Percentiles rank a stretch among this genome's conserved stretches.
Conservation (phyloP, 345 rosid genomes). For the Turnera subulata region DNA sequence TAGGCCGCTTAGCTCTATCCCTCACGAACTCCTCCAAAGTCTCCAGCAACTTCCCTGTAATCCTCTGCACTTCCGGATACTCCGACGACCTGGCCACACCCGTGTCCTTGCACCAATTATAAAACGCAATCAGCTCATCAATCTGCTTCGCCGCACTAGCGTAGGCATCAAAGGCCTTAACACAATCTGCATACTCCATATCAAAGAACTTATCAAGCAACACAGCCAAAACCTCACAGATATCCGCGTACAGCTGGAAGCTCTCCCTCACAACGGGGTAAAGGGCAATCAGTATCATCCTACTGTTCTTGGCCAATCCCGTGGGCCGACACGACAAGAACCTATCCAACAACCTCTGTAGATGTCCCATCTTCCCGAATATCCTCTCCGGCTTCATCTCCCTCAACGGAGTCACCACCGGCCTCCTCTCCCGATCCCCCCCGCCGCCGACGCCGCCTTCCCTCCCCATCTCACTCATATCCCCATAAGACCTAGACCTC, state of each 20-base stretch:
- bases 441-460: conserved; percentile 21
- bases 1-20: conserved; percentile 68
- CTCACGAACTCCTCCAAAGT: conserved; percentile 76
- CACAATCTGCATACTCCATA: conserved; percentile 70
- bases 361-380: conserved; percentile 72
- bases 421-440: conserved; percentile 20
- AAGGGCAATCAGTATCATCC: conserved; percentile 70
- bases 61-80: conserved; percentile 90
- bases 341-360: conserved; percentile 79
- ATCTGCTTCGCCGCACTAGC: conserved; percentile 68
- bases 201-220: conserved; percentile 82
- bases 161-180: conserved; percentile 75
- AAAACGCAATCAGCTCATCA: conserved; percentile 67
- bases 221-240: conserved; percentile 71
- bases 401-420: conserved; percentile 50
- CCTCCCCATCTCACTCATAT: conserved; percentile 29
- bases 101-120: conserved; percentile 68
- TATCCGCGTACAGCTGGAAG: conserved; percentile 72
- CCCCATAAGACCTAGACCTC: conserved; percentile 76
- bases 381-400: conserved; percentile 75
- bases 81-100: conserved; percentile 85
- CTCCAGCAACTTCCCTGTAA: conserved; percentile 69
- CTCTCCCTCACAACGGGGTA: conserved; percentile 78
- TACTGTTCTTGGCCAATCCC: conserved; percentile 60
- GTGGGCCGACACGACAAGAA: conserved; percentile 81